A percentile compares a stretch with the other conserved stretches of the same genome.
Conservation (phyloP, 352 stramenopile species). For the Phytophthora sojae region DNA sequence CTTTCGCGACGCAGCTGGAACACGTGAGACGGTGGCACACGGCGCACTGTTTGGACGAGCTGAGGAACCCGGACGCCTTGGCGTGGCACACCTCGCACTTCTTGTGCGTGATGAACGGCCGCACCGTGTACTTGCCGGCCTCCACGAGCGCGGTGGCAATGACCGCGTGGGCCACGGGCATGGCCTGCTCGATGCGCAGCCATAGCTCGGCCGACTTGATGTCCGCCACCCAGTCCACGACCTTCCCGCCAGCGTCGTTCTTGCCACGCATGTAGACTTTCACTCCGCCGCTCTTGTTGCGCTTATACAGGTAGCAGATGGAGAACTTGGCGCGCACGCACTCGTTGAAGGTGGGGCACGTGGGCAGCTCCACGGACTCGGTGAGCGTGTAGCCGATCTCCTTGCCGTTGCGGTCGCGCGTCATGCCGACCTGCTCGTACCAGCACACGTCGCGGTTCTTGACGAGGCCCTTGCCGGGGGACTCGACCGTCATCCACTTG, state of each 20-base stretch:
- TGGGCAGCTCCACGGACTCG: constrained; percentile 77
- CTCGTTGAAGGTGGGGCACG: constrained; percentile 67
- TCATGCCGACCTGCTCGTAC: constrained; percentile 81
- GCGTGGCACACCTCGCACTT: constrained; percentile 73
- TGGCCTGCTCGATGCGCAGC: constrained; percentile 68
- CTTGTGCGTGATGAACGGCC: constrained; percentile 39
- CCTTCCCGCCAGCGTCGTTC: constrained; percentile 73
- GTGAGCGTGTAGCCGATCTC: constrained; percentile 84
- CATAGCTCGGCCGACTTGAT: constrained; percentile 80
- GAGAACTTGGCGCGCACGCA: constrained; percentile 78
- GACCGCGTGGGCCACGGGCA: constrained; percentile 55
- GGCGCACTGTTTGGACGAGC: constrained; percentile 64
- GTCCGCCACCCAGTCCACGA: constrained; percentile 76
- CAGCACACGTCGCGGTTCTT: constrained; percentile 85
- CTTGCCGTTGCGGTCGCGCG: constrained; percentile 72
- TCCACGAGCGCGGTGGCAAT: constrained; percentile 69
- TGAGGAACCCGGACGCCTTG: constrained; percentile 65
- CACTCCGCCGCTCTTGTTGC: constrained; percentile 76
- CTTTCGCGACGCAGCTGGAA: constrained; percentile 65
- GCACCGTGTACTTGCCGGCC: constrained; percentile 45
- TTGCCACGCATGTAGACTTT: constrained; percentile 84
- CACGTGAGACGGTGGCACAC: constrained; percentile 75
- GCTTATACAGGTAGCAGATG: constrained; percentile 79
- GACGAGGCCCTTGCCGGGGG: constrained; percentile 70
- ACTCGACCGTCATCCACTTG: constrained; percentile 86